Conservation (phyloP, 2,329 filamentous ascomycete species). For the Colletotrichum liriopes region DNA sequence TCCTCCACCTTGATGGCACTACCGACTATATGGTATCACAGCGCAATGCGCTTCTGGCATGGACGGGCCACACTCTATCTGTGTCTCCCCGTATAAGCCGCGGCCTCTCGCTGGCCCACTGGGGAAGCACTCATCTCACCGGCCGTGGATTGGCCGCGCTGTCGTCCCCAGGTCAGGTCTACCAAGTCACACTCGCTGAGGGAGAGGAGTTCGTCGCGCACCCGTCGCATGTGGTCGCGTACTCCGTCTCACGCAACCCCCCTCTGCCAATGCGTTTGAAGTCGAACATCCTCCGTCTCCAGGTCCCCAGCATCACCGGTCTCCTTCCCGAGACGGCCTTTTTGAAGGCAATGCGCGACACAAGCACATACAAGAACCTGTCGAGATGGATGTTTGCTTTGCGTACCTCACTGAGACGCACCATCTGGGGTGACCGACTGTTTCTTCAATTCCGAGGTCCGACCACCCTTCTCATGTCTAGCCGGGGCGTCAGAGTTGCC, state of each 20-base stretch:
- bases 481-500: conserved; percentile 82
- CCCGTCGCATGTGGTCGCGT: conserved; percentile 92
- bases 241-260: conserved; percentile 80
- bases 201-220: conserved; percentile 94
- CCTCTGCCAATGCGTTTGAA: conserved; percentile 92
- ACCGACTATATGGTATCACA: conserved; percentile 96
- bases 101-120: conserved; percentile 84
- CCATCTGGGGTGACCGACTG: conserved; percentile 93
- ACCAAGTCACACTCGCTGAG: conserved; percentile 84
- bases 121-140: conserved; percentile 91
- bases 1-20: conserved; percentile 92
- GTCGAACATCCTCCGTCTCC: conserved; percentile 80
- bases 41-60: conserved; percentile 90
- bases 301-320: conserved; percentile 80
- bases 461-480: conserved; percentile 88
- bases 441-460: conserved; percentile 94
- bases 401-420: conserved; percentile 83
- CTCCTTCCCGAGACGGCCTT: conserved; percentile 81
- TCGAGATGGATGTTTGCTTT: conserved; percentile 77
- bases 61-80: conserved; percentile 90
- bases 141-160: conserved; percentile 90
- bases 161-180: conserved; percentile 89
- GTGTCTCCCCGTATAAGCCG: conserved; percentile 83
- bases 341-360: conserved; percentile 79
- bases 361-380: conserved; percentile 80